Percentiles rank a stretch among this genome's conserved stretches.
Conservation (phyloP, 2,329 filamentous ascomycete genomes). For the Ceratocystis cacaofunesta region DNA sequence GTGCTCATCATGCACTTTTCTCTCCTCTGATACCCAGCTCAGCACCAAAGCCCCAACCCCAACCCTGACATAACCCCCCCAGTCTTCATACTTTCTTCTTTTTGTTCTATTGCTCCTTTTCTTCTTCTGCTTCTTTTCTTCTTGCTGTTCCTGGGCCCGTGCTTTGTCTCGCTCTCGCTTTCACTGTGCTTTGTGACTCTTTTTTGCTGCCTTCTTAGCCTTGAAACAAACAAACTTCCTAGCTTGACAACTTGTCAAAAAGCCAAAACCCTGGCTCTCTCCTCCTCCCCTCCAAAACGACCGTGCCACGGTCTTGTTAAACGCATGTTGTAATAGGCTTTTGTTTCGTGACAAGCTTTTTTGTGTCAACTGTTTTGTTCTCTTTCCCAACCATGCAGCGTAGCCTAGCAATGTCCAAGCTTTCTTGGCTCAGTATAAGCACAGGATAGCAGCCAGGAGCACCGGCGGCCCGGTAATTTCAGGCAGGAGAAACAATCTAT, state of each 20-base stretch:
- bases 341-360: constrained; percentile 3
- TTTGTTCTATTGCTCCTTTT: background rate
- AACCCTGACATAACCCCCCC: background rate
- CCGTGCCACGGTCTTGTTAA: background rate
- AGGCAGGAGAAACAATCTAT: too few species aligned
- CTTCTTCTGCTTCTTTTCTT: background rate
- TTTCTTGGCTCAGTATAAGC: background rate
- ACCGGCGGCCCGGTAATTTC: background rate
- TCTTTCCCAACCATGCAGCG: too few species aligned
- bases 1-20: constrained; percentile 1
- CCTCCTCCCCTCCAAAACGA: background rate
- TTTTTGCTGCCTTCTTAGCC: background rate
- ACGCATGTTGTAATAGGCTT: constrained; percentile 1
- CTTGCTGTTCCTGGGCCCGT: background rate
- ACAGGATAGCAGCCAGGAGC: background rate
- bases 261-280: background rate
- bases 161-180: background rate
- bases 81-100: background rate
- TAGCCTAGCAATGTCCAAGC: background rate
- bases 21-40: background rate
- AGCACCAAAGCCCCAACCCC: too few species aligned
- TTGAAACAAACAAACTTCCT: background rate
- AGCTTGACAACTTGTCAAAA: background rate
- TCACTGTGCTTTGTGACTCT: background rate
- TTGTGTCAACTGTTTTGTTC: background rate